phyloP scores from a whole-genome alignment of 1,284 basidiomycete genomes.

The Calocybe gambosa region DNA sequence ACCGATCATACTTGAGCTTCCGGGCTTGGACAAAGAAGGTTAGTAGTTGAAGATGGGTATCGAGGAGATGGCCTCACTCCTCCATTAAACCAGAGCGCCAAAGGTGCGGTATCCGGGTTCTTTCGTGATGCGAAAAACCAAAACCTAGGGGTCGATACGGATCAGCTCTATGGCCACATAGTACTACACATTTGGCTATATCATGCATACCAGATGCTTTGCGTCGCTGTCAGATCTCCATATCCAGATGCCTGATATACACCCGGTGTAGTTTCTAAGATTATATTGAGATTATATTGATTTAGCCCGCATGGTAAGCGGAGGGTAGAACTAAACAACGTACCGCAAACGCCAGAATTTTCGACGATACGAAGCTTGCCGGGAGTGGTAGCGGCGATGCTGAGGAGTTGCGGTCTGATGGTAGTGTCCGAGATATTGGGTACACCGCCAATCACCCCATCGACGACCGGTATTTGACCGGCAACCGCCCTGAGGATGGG shows the following conservation, averaged over 20 bases:
- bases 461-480: constrained; percentile 38
- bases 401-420: constrained; percentile 8
- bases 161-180: background rate
- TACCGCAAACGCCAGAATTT: constrained; percentile 51
- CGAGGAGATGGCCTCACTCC: constrained; percentile 33
- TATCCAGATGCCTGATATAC: constrained; percentile 59
- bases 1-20: constrained; percentile 63
- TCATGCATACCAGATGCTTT: constrained; percentile 48
- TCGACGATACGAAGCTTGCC: constrained; percentile 45
- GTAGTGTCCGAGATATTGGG: constrained; percentile 10
- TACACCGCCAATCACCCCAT: constrained; percentile 44
- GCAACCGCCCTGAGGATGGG: constrained; percentile 13
- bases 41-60: background rate
- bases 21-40: constrained; percentile 32
- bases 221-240: constrained; percentile 43
- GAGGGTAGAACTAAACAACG: background rate
- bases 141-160: constrained; percentile 36
- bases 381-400: constrained; percentile 32
- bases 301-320: too few relatives aligned
- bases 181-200: background rate
- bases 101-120: constrained; percentile 48
- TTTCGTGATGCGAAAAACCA: constrained; percentile 65
- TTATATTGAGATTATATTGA: background rate
- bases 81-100: constrained; percentile 62
- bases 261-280: constrained; percentile 46